A percentile compares a stretch with the other conserved stretches of the same genome.
phyloP scores from a whole-genome alignment of 371 early-diverging fungal species.

The Chytridium lagenaria region DNA sequence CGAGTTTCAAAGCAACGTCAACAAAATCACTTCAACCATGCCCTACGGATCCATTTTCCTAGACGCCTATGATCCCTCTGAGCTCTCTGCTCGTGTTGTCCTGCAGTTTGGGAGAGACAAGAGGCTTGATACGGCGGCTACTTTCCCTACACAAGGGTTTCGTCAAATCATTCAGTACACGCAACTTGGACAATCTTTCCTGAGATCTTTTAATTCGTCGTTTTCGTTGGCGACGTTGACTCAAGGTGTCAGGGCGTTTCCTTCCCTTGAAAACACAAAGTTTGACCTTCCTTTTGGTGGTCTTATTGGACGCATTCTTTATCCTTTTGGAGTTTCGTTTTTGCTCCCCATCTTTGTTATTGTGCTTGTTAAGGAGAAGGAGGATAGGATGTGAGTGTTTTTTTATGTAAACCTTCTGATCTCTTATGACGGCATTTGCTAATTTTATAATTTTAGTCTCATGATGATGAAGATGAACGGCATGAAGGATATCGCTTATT shows the following conservation, averaged over 20 bases:
- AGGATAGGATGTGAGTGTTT: constrained; percentile 59
- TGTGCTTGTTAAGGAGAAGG: constrained; percentile 73
- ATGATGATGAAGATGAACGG: constrained; percentile 70
- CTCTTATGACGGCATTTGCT: constrained; percentile 42
- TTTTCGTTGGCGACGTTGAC: constrained; percentile 53
- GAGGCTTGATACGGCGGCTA: constrained; percentile 54
- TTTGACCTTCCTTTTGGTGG: constrained; percentile 59
- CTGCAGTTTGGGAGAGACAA: constrained; percentile 64
- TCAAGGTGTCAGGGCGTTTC: constrained; percentile 68
- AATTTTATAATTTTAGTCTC: constrained; percentile 30
- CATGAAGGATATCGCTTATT: background rate
- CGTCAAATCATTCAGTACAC: constrained; percentile 59
- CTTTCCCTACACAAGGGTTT: constrained; percentile 61
- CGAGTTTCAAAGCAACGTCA: constrained; percentile 19
- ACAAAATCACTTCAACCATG: constrained; percentile 38
- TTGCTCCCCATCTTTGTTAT: constrained; percentile 76
- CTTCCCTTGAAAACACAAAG: constrained; percentile 49
- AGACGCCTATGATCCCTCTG: constrained; percentile 47
- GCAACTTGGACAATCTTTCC: constrained; percentile 59
- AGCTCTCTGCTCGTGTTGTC: constrained; percentile 16
- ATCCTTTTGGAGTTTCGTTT: constrained; percentile 77
- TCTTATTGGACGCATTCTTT: constrained; percentile 66
- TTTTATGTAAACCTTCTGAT: background rate
- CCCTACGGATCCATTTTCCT: constrained; percentile 65
- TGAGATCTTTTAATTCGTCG: constrained; percentile 44